phyloP scores from a whole-genome alignment of 306 rosid genomes.

The Arachis hypogaea region DNA sequence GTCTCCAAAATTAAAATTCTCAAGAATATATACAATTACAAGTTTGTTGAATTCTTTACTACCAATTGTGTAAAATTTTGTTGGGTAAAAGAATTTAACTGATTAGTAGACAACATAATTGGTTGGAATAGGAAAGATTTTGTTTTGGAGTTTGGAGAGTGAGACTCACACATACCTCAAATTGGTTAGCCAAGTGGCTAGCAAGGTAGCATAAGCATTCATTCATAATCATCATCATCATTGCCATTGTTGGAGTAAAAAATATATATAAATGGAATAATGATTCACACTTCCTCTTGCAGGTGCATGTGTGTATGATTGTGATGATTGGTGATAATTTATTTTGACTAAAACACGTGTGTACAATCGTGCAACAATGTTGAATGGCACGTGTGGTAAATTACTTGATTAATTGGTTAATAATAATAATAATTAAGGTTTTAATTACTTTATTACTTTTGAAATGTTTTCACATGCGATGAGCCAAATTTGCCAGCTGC shows the following conservation, averaged over 20 bases:
- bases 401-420: background rate
- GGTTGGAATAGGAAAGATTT: slow-evolving; percentile 39
- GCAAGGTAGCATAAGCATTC: slow-evolving; percentile 29
- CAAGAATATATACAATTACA: too few species aligned
- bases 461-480: slow-evolving; percentile 7
- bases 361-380: slow-evolving; percentile 32
- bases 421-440: too few species aligned
- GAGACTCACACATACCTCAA: background rate
- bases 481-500: slow-evolving; percentile 19
- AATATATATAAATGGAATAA: slow-evolving; percentile 7
- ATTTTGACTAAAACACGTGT: slow-evolving; percentile 54
- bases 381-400: slow-evolving; percentile 21
- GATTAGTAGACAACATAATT: slow-evolving; percentile 36
- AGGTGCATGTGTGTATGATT: slow-evolving; percentile 32
- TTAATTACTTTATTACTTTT: background rate
- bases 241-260: background rate
- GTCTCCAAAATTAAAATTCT: too few species aligned
- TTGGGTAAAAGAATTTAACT: background rate
- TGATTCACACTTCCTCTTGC: slow-evolving; percentile 39
- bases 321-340: slow-evolving; percentile 50
- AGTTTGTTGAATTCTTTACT: too few species aligned
- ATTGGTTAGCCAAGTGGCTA: slow-evolving; percentile 38
- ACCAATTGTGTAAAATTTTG: too few species aligned
- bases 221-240: slow-evolving; percentile 36
- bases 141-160: slow-evolving; percentile 31